Percentiles rank a stretch among this genome's conserved stretches.
phyloP scores from a whole-genome alignment of 2,329 filamentous ascomycete genomes.

The Xylaria sp. region DNA sequence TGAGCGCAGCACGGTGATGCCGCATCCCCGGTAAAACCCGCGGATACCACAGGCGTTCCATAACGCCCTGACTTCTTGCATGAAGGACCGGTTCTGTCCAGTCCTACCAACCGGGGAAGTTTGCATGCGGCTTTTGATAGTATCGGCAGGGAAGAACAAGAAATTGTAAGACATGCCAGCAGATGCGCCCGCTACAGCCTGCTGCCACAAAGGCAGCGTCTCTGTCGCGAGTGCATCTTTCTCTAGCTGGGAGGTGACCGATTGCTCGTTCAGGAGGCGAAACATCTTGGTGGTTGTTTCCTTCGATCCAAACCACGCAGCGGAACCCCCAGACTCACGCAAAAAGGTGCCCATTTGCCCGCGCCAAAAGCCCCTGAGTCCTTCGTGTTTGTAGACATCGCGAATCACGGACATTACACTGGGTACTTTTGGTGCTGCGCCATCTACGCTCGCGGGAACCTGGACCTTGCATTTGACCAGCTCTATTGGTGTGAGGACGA shows the following conservation, averaged over 20 bases:
- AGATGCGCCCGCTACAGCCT: slow-evolving; percentile 85
- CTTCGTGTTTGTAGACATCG: slow-evolving; percentile 84
- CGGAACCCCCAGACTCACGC: slow-evolving; percentile 90
- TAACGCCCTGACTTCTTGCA: slow-evolving; percentile 75
- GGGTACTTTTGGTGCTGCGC: slow-evolving; percentile 60
- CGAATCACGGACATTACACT: slow-evolving; percentile 77
- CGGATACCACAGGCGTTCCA: slow-evolving; percentile 85
- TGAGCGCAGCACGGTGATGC: slow-evolving; percentile 87
- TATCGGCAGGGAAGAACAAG: slow-evolving; percentile 95
- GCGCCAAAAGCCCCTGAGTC: slow-evolving; percentile 90
- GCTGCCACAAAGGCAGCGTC: slow-evolving; percentile 82
- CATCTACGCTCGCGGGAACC: slow-evolving; percentile 66
- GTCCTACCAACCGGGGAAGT: slow-evolving; percentile 76
- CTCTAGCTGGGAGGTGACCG: slow-evolving; percentile 54
- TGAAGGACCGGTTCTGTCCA: slow-evolving; percentile 72
- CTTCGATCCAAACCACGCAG: slow-evolving; percentile 94
- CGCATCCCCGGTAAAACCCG: slow-evolving; percentile 92
- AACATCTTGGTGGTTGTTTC: slow-evolving; percentile 81
- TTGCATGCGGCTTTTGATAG: slow-evolving; percentile 97
- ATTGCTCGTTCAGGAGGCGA: slow-evolving; percentile 64
- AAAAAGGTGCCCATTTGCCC: slow-evolving; percentile 94
- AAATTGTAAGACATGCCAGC: slow-evolving; percentile 98
- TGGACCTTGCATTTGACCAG: slow-evolving; percentile 99
- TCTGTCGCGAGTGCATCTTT: slow-evolving; percentile 57
- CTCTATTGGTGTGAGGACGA: slow-evolving; percentile 94